These are phyloP conservation scores for Somion occarium DNA, from an alignment of 1,284 basidiomycete species.

Conservation along the genomic window DNA sequence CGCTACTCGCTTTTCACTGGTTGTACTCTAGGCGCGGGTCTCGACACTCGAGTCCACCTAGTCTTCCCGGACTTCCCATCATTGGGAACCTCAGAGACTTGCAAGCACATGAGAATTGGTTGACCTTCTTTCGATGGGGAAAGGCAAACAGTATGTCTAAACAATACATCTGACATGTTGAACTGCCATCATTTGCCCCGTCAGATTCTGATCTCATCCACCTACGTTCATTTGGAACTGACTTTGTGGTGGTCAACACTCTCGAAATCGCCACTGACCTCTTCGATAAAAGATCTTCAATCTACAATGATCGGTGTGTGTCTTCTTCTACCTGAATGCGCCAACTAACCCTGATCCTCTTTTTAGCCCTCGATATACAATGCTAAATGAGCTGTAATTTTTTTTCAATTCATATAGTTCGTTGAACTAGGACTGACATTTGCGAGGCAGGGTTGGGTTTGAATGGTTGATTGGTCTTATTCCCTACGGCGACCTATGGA, in stretches of 20 bases:
- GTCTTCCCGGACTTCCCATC: slow-evolving; percentile 19
- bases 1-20: neutral
- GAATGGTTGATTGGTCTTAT: slow-evolving; percentile 31
- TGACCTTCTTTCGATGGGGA: slow-evolving; percentile 15
- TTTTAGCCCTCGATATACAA: slow-evolving; percentile 30
- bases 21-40: neutral
- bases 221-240: slow-evolving; percentile 16
- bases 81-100: slow-evolving; percentile 20
- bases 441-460: slow-evolving; percentile 33
- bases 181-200: neutral
- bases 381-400: slow-evolving; percentile 30
- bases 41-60: slow-evolving; percentile 14
- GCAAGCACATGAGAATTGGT: slow-evolving; percentile 11
- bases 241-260: slow-evolving; percentile 38
- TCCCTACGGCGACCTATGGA: slow-evolving; percentile 38
- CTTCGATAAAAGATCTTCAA: slow-evolving; percentile 35
- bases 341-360: neutral
- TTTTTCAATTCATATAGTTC: neutral
- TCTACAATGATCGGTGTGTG: slow-evolving; percentile 19
- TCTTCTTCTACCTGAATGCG: no score
- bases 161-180: slow-evolving; percentile 11
- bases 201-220: slow-evolving; percentile 21
- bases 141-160: slow-evolving; percentile 7
- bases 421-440: no score
- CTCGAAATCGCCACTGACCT: slow-evolving; percentile 32